These are phyloP conservation scores for Boehmeria nivea DNA, from an alignment of 306 rosid genomes.

Conservation along the genomic window DNA sequence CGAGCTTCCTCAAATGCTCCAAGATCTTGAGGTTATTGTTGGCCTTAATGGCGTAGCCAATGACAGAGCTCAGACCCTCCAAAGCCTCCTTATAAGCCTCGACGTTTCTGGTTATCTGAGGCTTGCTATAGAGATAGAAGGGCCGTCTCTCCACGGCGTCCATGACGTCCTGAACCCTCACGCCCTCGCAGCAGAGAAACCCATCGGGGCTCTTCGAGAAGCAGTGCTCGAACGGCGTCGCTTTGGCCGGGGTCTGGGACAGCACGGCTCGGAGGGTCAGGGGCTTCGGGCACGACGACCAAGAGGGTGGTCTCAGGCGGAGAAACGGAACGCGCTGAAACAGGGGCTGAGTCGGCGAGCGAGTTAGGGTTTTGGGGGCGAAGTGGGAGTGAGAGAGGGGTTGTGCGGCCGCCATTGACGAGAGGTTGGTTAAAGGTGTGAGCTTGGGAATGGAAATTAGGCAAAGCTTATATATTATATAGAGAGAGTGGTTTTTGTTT, in stretches of 20 bases:
- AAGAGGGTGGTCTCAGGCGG: slow-evolving; percentile 20
- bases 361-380: slow-evolving; percentile 32
- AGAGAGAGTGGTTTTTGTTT: too few relatives aligned
- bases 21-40: slow-evolving; percentile 84
- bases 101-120: slow-evolving; percentile 76
- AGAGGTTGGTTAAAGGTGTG: neutral
- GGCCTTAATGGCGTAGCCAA: slow-evolving; percentile 92
- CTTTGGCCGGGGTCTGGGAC: slow-evolving; percentile 46
- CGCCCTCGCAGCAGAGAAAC: slow-evolving; percentile 59
- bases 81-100: slow-evolving; percentile 76
- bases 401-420: slow-evolving; percentile 55
- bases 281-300: slow-evolving; percentile 20
- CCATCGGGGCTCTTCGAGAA: slow-evolving; percentile 79
- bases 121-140: slow-evolving; percentile 84
- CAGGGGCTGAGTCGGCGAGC: slow-evolving; percentile 25
- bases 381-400: slow-evolving; percentile 36
- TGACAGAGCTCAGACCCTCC: slow-evolving; percentile 62
- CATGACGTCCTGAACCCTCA: slow-evolving; percentile 76
- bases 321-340: slow-evolving; percentile 25
- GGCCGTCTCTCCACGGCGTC: slow-evolving; percentile 84
- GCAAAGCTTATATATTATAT: neutral
- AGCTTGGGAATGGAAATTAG: neutral
- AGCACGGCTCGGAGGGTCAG: slow-evolving; percentile 47
- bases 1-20: slow-evolving; percentile 76
- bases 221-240: slow-evolving; percentile 54